Evolutionary conservation across 805 yeast species (phyloP).

Genomic region (Kodamaea lidongshanica): DNA sequence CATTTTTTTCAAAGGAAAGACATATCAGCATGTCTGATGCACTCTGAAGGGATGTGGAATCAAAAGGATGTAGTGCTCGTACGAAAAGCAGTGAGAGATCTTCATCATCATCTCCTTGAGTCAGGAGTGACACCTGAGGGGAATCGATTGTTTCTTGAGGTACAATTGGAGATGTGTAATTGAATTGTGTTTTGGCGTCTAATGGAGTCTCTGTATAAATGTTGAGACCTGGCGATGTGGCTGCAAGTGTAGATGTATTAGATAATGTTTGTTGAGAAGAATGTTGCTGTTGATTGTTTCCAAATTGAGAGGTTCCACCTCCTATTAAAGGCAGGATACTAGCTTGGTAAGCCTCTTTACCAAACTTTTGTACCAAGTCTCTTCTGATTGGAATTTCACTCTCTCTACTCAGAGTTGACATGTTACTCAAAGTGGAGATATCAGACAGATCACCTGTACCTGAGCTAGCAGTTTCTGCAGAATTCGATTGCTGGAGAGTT

Average conservation of each 20-base stretch:
- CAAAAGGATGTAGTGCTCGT: conserved; percentile 53
- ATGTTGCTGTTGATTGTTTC: too few relatives aligned
- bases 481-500: conserved; percentile 1
- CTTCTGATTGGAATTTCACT: conserved; percentile 23
- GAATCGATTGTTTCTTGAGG: conserved; percentile 4
- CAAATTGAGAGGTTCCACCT: neutral
- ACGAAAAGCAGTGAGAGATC: conserved; percentile 51
- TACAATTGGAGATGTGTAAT: conserved; percentile 1
- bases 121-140: conserved; percentile 5
- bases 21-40: conserved; percentile 67
- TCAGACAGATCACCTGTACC: conserved; percentile 14
- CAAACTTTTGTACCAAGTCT: conserved; percentile 16
- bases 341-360: neutral
- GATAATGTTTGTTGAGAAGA: neutral
- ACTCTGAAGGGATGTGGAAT: conserved; percentile 52
- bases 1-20: conserved; percentile 62
- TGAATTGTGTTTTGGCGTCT: conserved; percentile 10
- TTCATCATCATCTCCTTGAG: conserved; percentile 22
- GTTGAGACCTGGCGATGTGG: conserved; percentile 12
- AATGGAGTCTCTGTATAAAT: conserved; percentile 15
- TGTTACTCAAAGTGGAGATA: conserved; percentile 20
- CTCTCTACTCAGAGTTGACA: conserved; percentile 19
- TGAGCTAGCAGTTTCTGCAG: conserved; percentile 2
- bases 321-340: too few relatives aligned
- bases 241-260: neutral